phyloP scores from a whole-genome alignment of 345 rosid species.

The Salix purpurea region DNA sequence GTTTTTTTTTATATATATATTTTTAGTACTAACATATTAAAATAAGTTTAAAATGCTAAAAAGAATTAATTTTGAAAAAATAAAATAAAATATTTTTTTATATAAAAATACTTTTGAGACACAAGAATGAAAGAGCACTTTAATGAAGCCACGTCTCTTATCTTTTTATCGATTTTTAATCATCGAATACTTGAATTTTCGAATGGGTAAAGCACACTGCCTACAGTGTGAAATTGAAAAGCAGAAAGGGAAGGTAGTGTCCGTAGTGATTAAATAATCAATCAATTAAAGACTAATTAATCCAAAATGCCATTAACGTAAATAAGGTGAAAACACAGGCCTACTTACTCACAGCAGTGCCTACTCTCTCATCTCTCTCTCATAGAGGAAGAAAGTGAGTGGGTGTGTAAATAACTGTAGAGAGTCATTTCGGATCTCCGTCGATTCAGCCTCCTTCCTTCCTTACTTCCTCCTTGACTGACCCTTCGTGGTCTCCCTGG shows the following conservation, averaged over 20 bases:
- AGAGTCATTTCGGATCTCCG: constrained; percentile 35
- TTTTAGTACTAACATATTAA: too few relatives aligned
- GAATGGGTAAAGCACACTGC: too few relatives aligned
- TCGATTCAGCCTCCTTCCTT: constrained; percentile 23
- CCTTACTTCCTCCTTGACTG: neutral
- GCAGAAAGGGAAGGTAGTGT: neutral
- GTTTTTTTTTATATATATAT: too few relatives aligned
- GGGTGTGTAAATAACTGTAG: constrained; percentile 17
- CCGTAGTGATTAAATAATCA: neutral
- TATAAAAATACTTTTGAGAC: too few relatives aligned
- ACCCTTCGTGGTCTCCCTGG: neutral
- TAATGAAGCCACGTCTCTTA: too few relatives aligned
- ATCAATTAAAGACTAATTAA: neutral
- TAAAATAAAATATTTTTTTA: too few relatives aligned
- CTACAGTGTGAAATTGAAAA: too few relatives aligned
- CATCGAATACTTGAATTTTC: too few relatives aligned
- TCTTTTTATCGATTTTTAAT: too few relatives aligned
- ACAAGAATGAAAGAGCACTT: too few relatives aligned
- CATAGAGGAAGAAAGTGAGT: neutral
- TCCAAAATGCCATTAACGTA: constrained; percentile 22
- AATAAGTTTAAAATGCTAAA: too few relatives aligned
- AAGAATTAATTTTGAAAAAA: too few relatives aligned
- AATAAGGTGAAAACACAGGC: neutral
- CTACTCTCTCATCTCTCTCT: neutral
- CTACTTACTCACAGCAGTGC: neutral